Base-by-base conservation (phyloP, 164 flowering plant species). In the Saururus chinensis region DNA sequence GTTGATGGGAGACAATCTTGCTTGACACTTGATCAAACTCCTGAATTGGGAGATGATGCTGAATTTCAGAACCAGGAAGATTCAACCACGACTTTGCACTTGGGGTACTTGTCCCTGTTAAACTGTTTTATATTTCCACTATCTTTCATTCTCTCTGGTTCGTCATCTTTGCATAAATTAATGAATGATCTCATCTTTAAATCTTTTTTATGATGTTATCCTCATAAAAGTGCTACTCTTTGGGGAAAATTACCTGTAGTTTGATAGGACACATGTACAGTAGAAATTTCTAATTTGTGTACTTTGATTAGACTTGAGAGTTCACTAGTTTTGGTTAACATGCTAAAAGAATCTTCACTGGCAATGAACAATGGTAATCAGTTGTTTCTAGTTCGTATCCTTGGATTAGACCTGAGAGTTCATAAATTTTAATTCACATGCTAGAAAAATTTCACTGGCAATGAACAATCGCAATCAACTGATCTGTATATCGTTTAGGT, bases 71-170 rank as follows among this genome's bases (percentile, higher is more conserved):
- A 72, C 59, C 66, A 59, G 35, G 84, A 62, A 55, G 85, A 80
- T 67, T 88, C 93, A 30, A 91, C 83, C 65, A 85, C 86, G 30
- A 78, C 89, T 55, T 75, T 89, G 75, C 82, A 84, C 56, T 80
- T 87, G 59, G 89, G 92, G 96, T 86, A 85, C 37, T 49, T 53
- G 24, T 42, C 53, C 52, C 21, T 66, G 57, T 64, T 60, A 16
- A 24, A 35, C 22, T 4, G 4, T 58, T 5, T 17, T 19, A 55
- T 55, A 30, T 24, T 23, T 24, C 35, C 14, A 14, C 57, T 51
- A 51, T 6, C 19, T 51, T 17, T 51, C 19, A 7, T 51, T 51
- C 16, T 53, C 9, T 19, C 1, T 53, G 23, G 12, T n/a, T n/a
- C 11, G 20, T 21, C 20, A n/a, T n/a, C 0, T 23, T n/a, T 53